Conservation (phyloP, 2,329 filamentous ascomycete species). For the Daldinia sp. region DNA sequence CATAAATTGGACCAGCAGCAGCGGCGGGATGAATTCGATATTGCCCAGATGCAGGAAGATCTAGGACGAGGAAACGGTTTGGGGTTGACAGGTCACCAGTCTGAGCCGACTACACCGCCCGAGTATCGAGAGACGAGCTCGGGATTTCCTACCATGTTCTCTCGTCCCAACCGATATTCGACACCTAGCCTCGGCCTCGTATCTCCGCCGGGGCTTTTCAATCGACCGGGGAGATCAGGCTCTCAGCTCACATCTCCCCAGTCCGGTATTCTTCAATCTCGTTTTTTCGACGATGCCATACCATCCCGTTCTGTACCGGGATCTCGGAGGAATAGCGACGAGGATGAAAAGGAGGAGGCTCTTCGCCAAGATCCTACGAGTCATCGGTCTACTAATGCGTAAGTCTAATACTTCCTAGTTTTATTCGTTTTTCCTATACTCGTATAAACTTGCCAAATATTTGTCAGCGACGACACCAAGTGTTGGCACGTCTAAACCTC, state of each 20-base stretch:
- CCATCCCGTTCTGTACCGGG: slow-evolving; percentile 88
- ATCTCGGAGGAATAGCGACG: slow-evolving; percentile 90
- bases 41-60: slow-evolving; percentile 86
- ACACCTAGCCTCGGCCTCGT: slow-evolving; percentile 87
- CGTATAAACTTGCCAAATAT: background rate
- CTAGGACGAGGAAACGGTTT: slow-evolving; percentile 67
- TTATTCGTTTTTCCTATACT: slow-evolving; percentile 5
- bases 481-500: background rate
- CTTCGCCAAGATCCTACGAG: slow-evolving; percentile 76
- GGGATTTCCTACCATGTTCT: slow-evolving; percentile 83
- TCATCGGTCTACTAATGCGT: slow-evolving; percentile 82
- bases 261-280: slow-evolving; percentile 68
- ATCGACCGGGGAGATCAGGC: slow-evolving; percentile 79
- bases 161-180: slow-evolving; percentile 88
- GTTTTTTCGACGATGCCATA: slow-evolving; percentile 73
- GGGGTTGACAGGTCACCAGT: slow-evolving; percentile 78
- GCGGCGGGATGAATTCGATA: slow-evolving; percentile 83
- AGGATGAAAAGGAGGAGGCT: slow-evolving; percentile 85
- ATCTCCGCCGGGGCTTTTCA: slow-evolving; percentile 81
- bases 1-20: slow-evolving; percentile 88
- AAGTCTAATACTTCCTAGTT: slow-evolving; percentile 62
- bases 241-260: slow-evolving; percentile 85
- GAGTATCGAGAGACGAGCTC: slow-evolving; percentile 82
- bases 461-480: background rate
- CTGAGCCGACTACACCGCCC: slow-evolving; percentile 94